These are phyloP conservation scores for Datisca glomerata DNA, from an alignment of 306 rosid species.

Conservation along the genomic window DNA sequence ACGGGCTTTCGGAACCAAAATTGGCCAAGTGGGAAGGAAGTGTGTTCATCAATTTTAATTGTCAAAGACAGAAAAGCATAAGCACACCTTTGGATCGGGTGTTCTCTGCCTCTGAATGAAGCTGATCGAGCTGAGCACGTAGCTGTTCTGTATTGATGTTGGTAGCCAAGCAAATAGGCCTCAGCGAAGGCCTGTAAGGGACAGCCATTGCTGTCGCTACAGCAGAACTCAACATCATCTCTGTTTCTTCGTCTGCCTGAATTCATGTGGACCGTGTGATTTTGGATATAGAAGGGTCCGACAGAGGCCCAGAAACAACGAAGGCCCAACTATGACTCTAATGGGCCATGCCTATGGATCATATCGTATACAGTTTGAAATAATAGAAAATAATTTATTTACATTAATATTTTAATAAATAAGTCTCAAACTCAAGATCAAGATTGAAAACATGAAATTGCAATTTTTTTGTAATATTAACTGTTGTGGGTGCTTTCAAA, in stretches of 20 bases:
- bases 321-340: no score
- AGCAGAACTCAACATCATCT: constrained; percentile 26
- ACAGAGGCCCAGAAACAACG: not conserved
- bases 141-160: constrained; percentile 39
- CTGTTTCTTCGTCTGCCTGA: not conserved
- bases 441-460: no score
- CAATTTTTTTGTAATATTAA: no score
- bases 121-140: constrained; percentile 62
- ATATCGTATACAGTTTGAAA: no score
- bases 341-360: no score
- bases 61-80: not conserved
- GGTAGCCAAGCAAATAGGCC: constrained; percentile 30
- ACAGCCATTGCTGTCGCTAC: constrained; percentile 24
- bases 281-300: not conserved
- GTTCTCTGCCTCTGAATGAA: constrained; percentile 56
- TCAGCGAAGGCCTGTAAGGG: constrained; percentile 20
- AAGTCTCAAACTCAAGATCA: no score
- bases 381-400: no score
- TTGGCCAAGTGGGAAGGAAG: constrained; percentile 1
- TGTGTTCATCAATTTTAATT: not conserved
- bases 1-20: no score
- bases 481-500: no score
- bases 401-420: no score
- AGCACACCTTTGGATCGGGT: constrained; percentile 56
- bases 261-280: not conserved